Conservation (phyloP, 2,329 filamentous ascomycete species). For the Phialophora expanda region DNA sequence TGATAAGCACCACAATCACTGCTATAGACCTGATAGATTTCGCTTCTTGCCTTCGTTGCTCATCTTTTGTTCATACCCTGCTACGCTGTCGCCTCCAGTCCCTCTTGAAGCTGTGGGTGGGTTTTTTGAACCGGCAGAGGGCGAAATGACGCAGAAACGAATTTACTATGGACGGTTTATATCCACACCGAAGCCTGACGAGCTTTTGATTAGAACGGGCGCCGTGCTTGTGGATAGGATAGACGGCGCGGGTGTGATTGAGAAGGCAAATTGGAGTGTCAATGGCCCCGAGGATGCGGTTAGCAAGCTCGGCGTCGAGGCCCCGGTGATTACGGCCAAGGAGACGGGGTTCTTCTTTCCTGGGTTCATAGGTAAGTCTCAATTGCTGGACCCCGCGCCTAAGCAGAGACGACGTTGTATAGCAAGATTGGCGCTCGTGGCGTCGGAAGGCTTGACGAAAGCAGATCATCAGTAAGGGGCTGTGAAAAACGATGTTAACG, state of each 20-base stretch:
- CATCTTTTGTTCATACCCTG: neutral
- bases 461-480: neutral
- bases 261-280: slow-evolving; percentile 37
- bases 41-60: neutral
- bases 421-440: neutral
- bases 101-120: neutral
- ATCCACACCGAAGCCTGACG: slow-evolving; percentile 35
- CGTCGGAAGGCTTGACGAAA: neutral
- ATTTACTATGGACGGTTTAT: slow-evolving; percentile 40
- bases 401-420: neutral
- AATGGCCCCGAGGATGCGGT: slow-evolving; percentile 31
- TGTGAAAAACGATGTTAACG: slow-evolving; percentile 12
- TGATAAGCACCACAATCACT: slow-evolving; percentile 27
- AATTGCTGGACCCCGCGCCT: neutral
- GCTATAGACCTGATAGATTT: slow-evolving; percentile 6
- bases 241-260: slow-evolving; percentile 35
- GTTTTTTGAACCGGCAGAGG: neutral
- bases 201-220: slow-evolving; percentile 35
- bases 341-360: slow-evolving; percentile 42
- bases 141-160: slow-evolving; percentile 21
- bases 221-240: slow-evolving; percentile 36
- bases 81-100: neutral
- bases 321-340: slow-evolving; percentile 27
- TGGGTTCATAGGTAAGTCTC: slow-evolving; percentile 39
- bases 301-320: slow-evolving; percentile 34